These are phyloP conservation scores for Diversispora epigaea DNA, from an alignment of 192 early-diverging fungal genomes.

Conservation along the genomic window DNA sequence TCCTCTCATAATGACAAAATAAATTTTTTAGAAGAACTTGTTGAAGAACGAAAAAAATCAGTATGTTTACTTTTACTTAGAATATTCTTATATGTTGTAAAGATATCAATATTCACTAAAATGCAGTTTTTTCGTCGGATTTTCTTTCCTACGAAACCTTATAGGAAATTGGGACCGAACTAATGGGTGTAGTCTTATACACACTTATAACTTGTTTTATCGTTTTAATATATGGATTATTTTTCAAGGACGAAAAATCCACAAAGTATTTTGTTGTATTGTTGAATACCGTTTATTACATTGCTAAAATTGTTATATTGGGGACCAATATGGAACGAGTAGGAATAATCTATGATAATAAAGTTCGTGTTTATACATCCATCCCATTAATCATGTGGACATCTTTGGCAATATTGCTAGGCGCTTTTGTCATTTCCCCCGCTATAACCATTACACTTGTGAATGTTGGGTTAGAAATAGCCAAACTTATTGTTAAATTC, in stretches of 20 bases:
- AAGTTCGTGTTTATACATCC: not conserved
- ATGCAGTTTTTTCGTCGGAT: not conserved
- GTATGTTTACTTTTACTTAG: not conserved
- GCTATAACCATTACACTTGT: constrained; percentile 8
- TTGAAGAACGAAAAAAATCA: not conserved
- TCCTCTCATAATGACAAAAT: not conserved
- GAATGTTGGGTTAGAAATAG: constrained; percentile 9
- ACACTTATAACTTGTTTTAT: constrained; percentile 9
- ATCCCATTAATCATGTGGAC: constrained; percentile 8
- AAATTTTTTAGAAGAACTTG: not conserved
- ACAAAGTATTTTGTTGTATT: constrained; percentile 17
- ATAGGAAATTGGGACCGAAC: constrained; percentile 21
- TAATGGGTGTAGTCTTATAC: not conserved
- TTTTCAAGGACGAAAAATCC: constrained; percentile 1
- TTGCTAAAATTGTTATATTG: constrained; percentile 8
- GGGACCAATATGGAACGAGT: not conserved
- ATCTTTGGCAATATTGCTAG: constrained; percentile 2
- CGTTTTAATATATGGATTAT: constrained; percentile 9
- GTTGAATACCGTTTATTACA: constrained; percentile 7
- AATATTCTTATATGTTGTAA: not conserved
- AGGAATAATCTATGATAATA: constrained; percentile 16
- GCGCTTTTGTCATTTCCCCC: constrained; percentile 7
- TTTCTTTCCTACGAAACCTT: not conserved
- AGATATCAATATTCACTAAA: not conserved
- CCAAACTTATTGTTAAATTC: constrained; percentile 17